Conservation (phyloP, 148 eudicot genomes). For the Heliosperma pusillum region DNA sequence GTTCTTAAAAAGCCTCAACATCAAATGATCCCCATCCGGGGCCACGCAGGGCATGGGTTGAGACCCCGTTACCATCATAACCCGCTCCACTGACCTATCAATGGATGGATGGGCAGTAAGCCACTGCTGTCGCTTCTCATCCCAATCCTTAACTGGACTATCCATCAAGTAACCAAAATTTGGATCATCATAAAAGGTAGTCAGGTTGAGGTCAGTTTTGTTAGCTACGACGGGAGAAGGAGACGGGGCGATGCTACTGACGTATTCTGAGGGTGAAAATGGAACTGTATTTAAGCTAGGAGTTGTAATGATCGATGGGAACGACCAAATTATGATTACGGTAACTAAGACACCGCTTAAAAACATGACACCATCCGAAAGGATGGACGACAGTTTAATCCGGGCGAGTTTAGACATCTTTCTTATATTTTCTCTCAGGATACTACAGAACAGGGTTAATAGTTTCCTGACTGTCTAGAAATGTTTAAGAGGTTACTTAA, state of each 20-base stretch:
- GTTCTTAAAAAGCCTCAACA: slow-evolving; percentile 66
- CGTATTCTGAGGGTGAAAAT: background rate
- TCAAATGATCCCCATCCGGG: slow-evolving; percentile 62
- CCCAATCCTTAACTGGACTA: slow-evolving; percentile 6
- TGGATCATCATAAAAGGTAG: slow-evolving; percentile 39
- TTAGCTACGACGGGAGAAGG: background rate
- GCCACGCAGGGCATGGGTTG: background rate
- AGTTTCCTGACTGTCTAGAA: background rate
- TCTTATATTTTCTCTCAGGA: background rate
- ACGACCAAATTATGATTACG: background rate
- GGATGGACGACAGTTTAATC: slow-evolving; percentile 3
- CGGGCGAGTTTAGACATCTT: background rate
- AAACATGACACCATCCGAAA: slow-evolving; percentile 14
- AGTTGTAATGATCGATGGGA: background rate
- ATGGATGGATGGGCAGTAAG: background rate
- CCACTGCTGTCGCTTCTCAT: slow-evolving; percentile 17
- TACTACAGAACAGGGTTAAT: background rate
- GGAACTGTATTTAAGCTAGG: background rate
- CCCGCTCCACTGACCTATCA: background rate
- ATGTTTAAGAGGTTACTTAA: slow-evolving; percentile 1
- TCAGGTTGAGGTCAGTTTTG: slow-evolving; percentile 20
- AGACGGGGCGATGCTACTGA: background rate
- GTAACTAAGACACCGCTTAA: slow-evolving; percentile 13
- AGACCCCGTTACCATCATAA: slow-evolving; percentile 15
- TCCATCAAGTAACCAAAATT: background rate